phyloP scores from a whole-genome alignment of 1,284 basidiomycete genomes.

The Tylopilus sp. region DNA sequence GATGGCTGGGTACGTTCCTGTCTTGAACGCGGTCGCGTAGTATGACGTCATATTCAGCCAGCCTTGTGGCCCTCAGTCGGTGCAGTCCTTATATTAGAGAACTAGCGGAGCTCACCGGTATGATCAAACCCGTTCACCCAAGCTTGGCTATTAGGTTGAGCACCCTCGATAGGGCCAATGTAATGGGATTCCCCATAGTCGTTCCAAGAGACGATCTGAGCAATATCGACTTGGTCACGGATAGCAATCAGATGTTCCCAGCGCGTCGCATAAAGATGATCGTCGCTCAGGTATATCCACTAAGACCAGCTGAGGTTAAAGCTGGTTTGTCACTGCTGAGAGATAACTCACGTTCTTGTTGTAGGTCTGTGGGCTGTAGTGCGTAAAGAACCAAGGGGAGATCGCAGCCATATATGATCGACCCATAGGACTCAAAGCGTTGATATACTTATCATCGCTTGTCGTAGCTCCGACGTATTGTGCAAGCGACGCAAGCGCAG shows the following conservation, averaged over 20 bases:
- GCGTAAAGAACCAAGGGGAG: constrained; percentile 78
- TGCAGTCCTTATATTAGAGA: background rate
- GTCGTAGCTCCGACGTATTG: constrained; percentile 44
- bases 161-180: constrained; percentile 62
- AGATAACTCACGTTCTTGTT: constrained; percentile 71
- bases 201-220: constrained; percentile 63
- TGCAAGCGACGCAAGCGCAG: constrained; percentile 36
- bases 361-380: constrained; percentile 58
- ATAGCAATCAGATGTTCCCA: constrained; percentile 68
- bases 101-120: constrained; percentile 38
- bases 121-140: constrained; percentile 69
- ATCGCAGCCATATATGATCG: constrained; percentile 41
- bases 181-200: constrained; percentile 59
- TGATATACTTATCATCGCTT: constrained; percentile 45
- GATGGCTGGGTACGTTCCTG: constrained; percentile 60
- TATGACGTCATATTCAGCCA: constrained; percentile 66
- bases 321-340: background rate
- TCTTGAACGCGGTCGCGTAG: constrained; percentile 74
- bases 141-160: constrained; percentile 55
- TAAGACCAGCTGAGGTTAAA: constrained; percentile 23
- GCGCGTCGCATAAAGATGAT: constrained; percentile 67
- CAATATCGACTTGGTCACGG: constrained; percentile 57
- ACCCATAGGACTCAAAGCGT: constrained; percentile 34
- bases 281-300: constrained; percentile 63
- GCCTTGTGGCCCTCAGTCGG: constrained; percentile 31